Evolutionary conservation across 768 basidiomycete species (phyloP).

Genomic region (Lentinula raphanica): DNA sequence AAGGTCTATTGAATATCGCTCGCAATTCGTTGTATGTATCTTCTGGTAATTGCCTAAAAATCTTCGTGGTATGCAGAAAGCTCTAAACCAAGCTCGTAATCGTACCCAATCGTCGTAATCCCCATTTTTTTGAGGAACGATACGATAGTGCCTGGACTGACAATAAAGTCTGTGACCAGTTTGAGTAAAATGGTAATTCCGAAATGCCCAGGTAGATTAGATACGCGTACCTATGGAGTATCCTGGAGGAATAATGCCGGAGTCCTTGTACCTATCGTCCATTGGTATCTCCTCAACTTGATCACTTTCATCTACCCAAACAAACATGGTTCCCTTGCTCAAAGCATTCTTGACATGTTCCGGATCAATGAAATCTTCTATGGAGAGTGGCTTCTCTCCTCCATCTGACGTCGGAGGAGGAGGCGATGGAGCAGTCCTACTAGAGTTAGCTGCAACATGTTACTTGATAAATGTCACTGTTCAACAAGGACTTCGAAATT

Average conservation of each 20-base stretch:
- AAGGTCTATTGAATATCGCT: not conserved
- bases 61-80: not conserved
- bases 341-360: not conserved
- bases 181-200: too few relatives aligned
- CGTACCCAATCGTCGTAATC: not conserved
- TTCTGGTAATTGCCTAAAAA: not conserved
- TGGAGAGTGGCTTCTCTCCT: not conserved
- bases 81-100: not conserved
- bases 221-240: too few relatives aligned
- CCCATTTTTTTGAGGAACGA: not conserved
- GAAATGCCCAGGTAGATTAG: too few relatives aligned
- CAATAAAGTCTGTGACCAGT: not conserved
- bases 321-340: not conserved
- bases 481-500: not conserved
- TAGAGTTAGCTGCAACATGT: not conserved
- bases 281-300: not conserved
- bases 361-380: not conserved
- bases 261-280: not conserved
- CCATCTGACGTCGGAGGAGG: not conserved
- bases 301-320: not conserved
- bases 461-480: not conserved
- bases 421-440: too few relatives aligned
- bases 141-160: not conserved
- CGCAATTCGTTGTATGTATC: not conserved
- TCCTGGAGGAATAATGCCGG: not conserved